A percentile compares a stretch with the other conserved stretches of the same genome.
phyloP scores from a whole-genome alignment of 2,329 filamentous ascomycete species.

The Hymenoscyphus fraxineus region DNA sequence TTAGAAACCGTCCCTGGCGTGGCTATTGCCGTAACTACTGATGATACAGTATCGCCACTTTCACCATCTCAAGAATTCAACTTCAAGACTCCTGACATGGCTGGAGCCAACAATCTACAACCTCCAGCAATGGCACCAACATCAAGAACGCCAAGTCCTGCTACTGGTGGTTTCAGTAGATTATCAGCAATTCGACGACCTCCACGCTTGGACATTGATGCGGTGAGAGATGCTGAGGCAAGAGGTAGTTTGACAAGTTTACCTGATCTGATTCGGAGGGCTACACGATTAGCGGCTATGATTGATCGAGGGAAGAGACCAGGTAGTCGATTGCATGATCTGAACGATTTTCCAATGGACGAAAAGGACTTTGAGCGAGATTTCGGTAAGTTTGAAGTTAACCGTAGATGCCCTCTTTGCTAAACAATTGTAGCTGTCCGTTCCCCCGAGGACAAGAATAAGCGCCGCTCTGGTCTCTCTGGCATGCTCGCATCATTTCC shows the following conservation, averaged over 20 bases:
- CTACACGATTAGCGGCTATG: constrained; percentile 80
- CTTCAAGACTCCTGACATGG: constrained; percentile 45
- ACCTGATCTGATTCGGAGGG: constrained; percentile 83
- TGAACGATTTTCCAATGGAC: constrained; percentile 46
- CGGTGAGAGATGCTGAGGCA: constrained; percentile 74
- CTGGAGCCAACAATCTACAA: constrained; percentile 39
- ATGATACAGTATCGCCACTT: constrained; percentile 11
- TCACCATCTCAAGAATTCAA: constrained; percentile 15
- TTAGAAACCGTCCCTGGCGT: constrained; percentile 27
- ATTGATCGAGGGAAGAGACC: constrained; percentile 75
- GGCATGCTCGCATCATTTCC: constrained; percentile 66
- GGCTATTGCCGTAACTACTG: constrained; percentile 20
- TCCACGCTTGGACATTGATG: constrained; percentile 75
- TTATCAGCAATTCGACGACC: constrained; percentile 60
- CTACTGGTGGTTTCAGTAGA: constrained; percentile 36
- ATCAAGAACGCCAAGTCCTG: constrained; percentile 23
- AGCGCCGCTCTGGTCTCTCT: constrained; percentile 40
- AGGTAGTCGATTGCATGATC: constrained; percentile 53
- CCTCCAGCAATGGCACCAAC: constrained; percentile 13
- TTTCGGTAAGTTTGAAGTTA: constrained; percentile 23
- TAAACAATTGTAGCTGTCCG: constrained; percentile 17
- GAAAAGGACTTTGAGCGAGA: constrained; percentile 27
- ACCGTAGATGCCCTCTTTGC: neutral
- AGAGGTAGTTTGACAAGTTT: constrained; percentile 89
- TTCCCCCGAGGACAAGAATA: constrained; percentile 11